Percentiles rank a stretch among this genome's conserved stretches.
phyloP scores from a whole-genome alignment of 805 yeast genomes.

The Metschnikowia gelsemii region DNA sequence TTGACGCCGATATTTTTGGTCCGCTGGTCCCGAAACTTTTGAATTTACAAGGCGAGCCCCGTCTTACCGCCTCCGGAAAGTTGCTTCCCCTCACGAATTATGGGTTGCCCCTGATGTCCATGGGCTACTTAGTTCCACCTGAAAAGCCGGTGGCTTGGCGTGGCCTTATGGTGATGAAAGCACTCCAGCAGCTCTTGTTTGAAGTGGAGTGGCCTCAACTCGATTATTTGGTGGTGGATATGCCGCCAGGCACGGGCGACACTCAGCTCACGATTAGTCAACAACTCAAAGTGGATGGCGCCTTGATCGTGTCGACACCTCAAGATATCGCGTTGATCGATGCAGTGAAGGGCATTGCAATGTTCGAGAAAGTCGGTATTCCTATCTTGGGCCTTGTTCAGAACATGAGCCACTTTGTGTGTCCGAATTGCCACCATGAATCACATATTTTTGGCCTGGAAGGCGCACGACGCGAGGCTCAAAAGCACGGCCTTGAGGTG shows the following conservation, averaged over 20 bases:
- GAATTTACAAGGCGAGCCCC: slow-evolving; percentile 68
- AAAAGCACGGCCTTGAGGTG: slow-evolving; percentile 46
- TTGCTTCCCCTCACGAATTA: slow-evolving; percentile 67
- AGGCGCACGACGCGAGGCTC: slow-evolving; percentile 54
- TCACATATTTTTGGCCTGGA: slow-evolving; percentile 72
- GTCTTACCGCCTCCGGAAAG: slow-evolving; percentile 50
- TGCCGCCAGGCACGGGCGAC: slow-evolving; percentile 95
- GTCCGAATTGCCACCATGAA: slow-evolving; percentile 75
- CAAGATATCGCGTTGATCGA: slow-evolving; percentile 83
- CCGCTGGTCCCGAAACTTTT: slow-evolving; percentile 78
- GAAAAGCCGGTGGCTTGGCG: slow-evolving; percentile 80
- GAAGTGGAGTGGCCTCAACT: slow-evolving; percentile 73
- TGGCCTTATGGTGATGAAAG: slow-evolving; percentile 85
- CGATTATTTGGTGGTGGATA: slow-evolving; percentile 71
- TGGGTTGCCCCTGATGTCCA: slow-evolving; percentile 82
- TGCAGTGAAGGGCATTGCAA: slow-evolving; percentile 74
- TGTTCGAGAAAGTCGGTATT: slow-evolving; percentile 69
- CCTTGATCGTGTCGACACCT: slow-evolving; percentile 80
- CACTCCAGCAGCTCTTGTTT: slow-evolving; percentile 76
- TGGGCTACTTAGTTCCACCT: slow-evolving; percentile 75
- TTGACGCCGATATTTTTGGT: slow-evolving; percentile 83
- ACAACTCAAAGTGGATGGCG: slow-evolving; percentile 72
- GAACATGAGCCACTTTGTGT: slow-evolving; percentile 75
- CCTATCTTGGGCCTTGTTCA: slow-evolving; percentile 78
- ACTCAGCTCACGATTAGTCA: slow-evolving; percentile 82